Conservation (phyloP, 2,329 filamentous ascomycete species). For the Hymenoscyphus scutula region DNA sequence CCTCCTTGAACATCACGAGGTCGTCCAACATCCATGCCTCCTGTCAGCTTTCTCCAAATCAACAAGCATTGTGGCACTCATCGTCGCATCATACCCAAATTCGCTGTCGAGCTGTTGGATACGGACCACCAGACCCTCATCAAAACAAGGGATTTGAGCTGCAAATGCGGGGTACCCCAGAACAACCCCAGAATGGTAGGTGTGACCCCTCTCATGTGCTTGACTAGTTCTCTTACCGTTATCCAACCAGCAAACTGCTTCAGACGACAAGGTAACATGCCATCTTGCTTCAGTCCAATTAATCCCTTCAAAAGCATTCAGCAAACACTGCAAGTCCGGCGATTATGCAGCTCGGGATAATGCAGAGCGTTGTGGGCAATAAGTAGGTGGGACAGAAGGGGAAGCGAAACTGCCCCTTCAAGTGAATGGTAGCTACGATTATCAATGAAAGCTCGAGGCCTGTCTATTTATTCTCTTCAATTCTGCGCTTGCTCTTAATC, state of each 20-base stretch:
- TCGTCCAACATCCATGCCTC: neutral
- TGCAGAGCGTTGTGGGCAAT: neutral
- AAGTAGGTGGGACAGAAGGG: neutral
- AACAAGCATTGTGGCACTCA: neutral
- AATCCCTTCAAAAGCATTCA: neutral
- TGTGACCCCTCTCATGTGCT: neutral
- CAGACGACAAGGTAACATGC: neutral
- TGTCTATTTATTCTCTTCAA: neutral
- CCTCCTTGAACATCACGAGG: neutral
- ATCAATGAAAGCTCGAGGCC: neutral
- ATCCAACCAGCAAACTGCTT: neutral
- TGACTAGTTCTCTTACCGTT: neutral
- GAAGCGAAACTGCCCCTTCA: neutral
- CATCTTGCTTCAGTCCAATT: neutral
- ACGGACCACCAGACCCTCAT: neutral
- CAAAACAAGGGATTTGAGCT: neutral
- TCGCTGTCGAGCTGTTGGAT: neutral
- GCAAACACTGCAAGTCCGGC: neutral
- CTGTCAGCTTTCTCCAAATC: neutral
- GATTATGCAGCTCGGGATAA: neutral
- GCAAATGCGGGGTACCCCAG: constrained; percentile 8
- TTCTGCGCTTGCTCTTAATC: neutral
- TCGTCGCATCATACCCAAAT: neutral
- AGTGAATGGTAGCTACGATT: neutral
- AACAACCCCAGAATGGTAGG: neutral